phyloP scores from a whole-genome alignment of 306 rosid species.

The Lotus japonicus region DNA sequence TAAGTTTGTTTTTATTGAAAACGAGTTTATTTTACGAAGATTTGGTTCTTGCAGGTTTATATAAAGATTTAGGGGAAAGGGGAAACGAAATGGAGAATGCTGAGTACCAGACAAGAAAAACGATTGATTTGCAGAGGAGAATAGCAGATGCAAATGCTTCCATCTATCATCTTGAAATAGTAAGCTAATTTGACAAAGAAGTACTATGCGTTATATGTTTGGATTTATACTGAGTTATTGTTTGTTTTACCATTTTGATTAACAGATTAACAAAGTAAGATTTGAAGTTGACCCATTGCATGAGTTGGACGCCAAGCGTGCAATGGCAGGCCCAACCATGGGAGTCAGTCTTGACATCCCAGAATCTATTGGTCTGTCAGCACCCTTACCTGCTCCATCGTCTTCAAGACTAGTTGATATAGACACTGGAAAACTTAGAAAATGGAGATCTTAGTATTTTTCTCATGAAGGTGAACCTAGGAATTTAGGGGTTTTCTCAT shows the following conservation, averaged over 20 bases:
- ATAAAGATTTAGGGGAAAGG: constrained; percentile 80
- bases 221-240: background rate
- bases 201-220: background rate
- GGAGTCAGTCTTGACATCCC: constrained; percentile 80
- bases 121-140: constrained; percentile 65
- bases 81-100: constrained; percentile 90
- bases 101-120: constrained; percentile 64
- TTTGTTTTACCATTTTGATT: constrained; percentile 15
- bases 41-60: constrained; percentile 52
- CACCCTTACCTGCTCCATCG: constrained; percentile 47
- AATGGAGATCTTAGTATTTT: constrained; percentile 29
- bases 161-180: constrained; percentile 80
- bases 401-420: constrained; percentile 69
- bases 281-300: constrained; percentile 44
- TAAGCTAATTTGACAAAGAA: constrained; percentile 34
- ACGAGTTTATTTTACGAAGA: background rate
- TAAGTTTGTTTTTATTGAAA: background rate
- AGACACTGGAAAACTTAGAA: constrained; percentile 61
- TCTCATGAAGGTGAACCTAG: no score
- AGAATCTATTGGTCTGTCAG: constrained; percentile 75
- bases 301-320: constrained; percentile 49
- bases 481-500: constrained; percentile 39
- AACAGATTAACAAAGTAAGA: constrained; percentile 65
- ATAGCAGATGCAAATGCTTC: constrained; percentile 76
- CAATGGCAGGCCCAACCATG: constrained; percentile 45